Percentiles rank a stretch among this genome's conserved stretches.
These are phyloP conservation scores for Penicillium sp. DNA, from an alignment of 2,329 filamentous ascomycete genomes.

Conservation along the genomic window DNA sequence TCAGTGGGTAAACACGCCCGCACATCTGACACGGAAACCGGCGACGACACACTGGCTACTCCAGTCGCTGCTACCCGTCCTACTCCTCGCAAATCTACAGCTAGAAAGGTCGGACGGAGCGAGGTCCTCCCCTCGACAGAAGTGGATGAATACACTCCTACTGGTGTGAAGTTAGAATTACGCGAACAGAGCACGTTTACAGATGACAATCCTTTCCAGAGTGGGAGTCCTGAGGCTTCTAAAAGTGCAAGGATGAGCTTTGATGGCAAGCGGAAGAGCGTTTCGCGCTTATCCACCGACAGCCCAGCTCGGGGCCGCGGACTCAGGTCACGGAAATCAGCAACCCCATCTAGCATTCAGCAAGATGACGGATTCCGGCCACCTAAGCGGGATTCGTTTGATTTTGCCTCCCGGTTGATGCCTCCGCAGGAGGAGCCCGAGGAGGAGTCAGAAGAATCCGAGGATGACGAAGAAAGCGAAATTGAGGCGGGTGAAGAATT, in stretches of 20 bases:
- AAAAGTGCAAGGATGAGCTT: slow-evolving; percentile 35
- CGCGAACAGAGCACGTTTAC: slow-evolving; percentile 70
- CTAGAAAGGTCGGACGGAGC: slow-evolving; percentile 54
- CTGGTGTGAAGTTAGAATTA: slow-evolving; percentile 45
- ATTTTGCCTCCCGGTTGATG: slow-evolving; percentile 52
- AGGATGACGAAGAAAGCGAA: slow-evolving; percentile 61
- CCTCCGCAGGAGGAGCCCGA: slow-evolving; percentile 36
- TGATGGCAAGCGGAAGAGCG: slow-evolving; percentile 54
- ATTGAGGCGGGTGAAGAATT: slow-evolving; percentile 76
- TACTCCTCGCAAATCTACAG: slow-evolving; percentile 45
- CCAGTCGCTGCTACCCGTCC: slow-evolving; percentile 38
- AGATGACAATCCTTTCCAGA: slow-evolving; percentile 90
- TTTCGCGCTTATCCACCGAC: slow-evolving; percentile 43
- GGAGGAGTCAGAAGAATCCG: slow-evolving; percentile 41
- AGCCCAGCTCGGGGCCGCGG: slow-evolving; percentile 28
- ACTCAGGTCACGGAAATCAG: slow-evolving; percentile 34
- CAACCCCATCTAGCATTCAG: slow-evolving; percentile 39
- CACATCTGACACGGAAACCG: slow-evolving; percentile 34
- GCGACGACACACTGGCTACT: slow-evolving; percentile 34
- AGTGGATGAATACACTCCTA: slow-evolving; percentile 37
- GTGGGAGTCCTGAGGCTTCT: slow-evolving; percentile 61
- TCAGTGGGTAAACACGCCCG: slow-evolving; percentile 37
- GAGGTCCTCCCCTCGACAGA: slow-evolving; percentile 42
- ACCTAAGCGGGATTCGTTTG: slow-evolving; percentile 59
- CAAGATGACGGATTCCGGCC: slow-evolving; percentile 55